phyloP scores from a whole-genome alignment of 495 filamentous ascomycete genomes.

The Polyplosphaeria fusca region DNA sequence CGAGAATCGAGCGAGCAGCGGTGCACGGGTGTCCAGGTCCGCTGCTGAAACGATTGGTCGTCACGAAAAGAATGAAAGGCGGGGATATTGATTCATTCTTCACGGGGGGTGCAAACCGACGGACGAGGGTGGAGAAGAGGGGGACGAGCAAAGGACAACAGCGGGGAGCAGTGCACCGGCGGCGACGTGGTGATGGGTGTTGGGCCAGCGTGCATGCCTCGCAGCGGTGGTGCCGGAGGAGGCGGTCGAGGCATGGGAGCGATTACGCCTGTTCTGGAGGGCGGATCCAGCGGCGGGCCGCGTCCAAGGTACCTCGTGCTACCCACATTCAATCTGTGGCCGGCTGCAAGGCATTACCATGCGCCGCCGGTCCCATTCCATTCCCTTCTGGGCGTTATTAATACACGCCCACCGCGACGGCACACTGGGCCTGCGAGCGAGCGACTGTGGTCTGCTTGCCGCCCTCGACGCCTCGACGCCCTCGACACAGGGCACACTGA shows the following conservation, averaged over 20 bases:
- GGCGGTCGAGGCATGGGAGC: conserved; percentile 22
- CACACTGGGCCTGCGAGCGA: no score
- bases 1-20: conserved; percentile 23
- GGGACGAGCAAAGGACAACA: neutral
- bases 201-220: conserved; percentile 25
- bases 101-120: neutral
- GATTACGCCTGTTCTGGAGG: conserved; percentile 20
- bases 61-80: conserved; percentile 31
- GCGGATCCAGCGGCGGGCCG: conserved; percentile 12
- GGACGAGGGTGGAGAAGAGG: neutral
- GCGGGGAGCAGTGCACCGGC: neutral
- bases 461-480: neutral
- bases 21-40: conserved; percentile 26
- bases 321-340: conserved; percentile 21
- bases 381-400: conserved; percentile 12
- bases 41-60: conserved; percentile 36
- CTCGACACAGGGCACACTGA: neutral
- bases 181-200: conserved; percentile 1
- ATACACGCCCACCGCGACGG: conserved; percentile 3
- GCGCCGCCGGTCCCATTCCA: conserved; percentile 13
- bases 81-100: conserved; percentile 13
- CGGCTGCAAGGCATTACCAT: conserved; percentile 20
- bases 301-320: conserved; percentile 21
- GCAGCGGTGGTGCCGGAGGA: conserved; percentile 27
- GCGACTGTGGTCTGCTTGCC: no score